Evolutionary conservation across 208 protist genomes (phyloP), one percentile per base, ranked within the genome.

Genomic region (Leishmania braziliensis): DNA sequence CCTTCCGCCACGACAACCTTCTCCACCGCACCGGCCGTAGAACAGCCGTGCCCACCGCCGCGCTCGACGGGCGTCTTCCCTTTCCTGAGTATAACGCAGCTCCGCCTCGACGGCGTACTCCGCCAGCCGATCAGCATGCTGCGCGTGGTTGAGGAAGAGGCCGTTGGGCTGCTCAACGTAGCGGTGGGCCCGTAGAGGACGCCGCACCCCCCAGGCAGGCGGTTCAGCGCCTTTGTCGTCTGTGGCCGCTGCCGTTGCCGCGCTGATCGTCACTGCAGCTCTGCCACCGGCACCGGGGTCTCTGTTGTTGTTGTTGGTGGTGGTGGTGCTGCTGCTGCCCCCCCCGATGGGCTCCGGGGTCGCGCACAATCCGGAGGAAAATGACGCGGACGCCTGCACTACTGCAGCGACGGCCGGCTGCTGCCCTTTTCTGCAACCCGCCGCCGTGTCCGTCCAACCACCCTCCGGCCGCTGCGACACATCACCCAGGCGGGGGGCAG

Each of bases 141-240:
- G 53, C 26, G 77, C 83, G 79, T 84, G 82, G 48, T 86, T 78
- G 66, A 92, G 51, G 65, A 92, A 90, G 4, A 86, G 26, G 58
- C 88, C 90, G 76, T 90, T 92, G 29, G 75, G 53, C 76, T 90
- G 82, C 76, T 92, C 91, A 69, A 88, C 91, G 78, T 89, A 91
- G 58, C 92, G 78, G 86, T 92, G 91, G 16, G 88, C 84, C n/a
- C 87, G 91, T 60, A 93, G 83, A 26, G 85, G 76, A 0, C 88
- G 91, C 2, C 88, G 70, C 4, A 84, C 68, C 18, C 69, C 68
- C 12, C 26, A 18, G 2, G 62, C 63, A 51, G 39, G 4, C 36
- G 36, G 1, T 14, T 26, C 65, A 4, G 20, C 36, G n/a, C 4
- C 29, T 16, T 20, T 53, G 18, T 63, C 26, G 33, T 33, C 53